Conservation (phyloP, 2,329 filamentous ascomycete species). For the Cladosporium oxysporum region DNA sequence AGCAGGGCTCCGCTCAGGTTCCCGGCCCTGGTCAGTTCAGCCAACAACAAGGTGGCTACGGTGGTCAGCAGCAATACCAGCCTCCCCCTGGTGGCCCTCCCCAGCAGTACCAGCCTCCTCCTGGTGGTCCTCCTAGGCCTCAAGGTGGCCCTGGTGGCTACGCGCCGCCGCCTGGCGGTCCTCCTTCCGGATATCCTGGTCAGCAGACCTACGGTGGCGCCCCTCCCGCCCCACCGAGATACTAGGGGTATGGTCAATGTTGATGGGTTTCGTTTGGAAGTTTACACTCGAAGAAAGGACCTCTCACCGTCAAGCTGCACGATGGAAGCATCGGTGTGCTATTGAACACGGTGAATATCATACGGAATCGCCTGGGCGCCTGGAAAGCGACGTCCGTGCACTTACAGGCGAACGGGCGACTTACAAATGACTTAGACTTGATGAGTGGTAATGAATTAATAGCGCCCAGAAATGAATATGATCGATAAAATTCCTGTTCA, state of each 20-base stretch:
- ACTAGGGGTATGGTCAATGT: slow-evolving; percentile 1
- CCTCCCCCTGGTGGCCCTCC: slow-evolving; percentile 19
- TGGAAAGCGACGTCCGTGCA: background rate
- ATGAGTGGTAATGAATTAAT: background rate
- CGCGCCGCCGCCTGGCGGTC: slow-evolving; percentile 6
- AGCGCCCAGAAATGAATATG: background rate
- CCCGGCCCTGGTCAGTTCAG: slow-evolving; percentile 37
- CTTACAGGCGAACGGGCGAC: background rate
- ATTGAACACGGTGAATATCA: background rate
- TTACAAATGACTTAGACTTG: background rate
- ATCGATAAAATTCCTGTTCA: background rate
- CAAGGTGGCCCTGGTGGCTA: slow-evolving; percentile 8
- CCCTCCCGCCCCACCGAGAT: slow-evolving; percentile 14
- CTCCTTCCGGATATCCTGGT: slow-evolving; percentile 16
- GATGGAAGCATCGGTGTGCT: background rate
- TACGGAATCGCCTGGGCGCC: background rate
- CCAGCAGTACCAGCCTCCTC: slow-evolving; percentile 3
- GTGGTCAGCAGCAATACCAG: slow-evolving; percentile 30
- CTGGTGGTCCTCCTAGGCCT: background rate
- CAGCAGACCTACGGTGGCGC: slow-evolving; percentile 16
- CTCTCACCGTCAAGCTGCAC: background rate
- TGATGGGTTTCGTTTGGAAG: background rate
- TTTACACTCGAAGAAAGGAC: background rate
- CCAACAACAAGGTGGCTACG: slow-evolving; percentile 35
- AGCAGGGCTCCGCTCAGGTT: slow-evolving; percentile 46